Percentiles rank a stretch among this genome's conserved stretches.
These are phyloP conservation scores for Cytidiella melzeri DNA, from an alignment of 768 basidiomycete genomes.

Conservation along the genomic window DNA sequence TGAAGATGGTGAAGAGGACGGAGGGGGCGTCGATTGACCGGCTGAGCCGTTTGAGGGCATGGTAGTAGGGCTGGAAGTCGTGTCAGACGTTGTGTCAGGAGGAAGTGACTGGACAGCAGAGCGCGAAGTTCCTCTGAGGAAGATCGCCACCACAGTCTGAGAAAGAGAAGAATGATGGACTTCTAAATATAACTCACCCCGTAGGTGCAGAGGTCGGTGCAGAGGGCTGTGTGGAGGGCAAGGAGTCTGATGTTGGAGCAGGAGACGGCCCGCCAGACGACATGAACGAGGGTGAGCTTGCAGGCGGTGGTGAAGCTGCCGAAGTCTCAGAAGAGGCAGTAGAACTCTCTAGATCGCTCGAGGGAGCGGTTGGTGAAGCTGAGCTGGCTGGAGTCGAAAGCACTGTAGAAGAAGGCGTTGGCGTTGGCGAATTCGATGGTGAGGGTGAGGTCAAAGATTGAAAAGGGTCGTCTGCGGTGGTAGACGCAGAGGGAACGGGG, in stretches of 20 bases:
- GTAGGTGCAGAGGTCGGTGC: not conserved
- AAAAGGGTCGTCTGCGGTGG: no score
- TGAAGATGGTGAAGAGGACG: slow-evolving; percentile 4
- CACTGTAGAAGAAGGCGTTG: slow-evolving; percentile 1
- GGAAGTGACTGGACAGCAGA: slow-evolving; percentile 7
- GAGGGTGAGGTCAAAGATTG: not conserved
- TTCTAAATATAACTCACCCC: no score
- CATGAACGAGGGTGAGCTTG: slow-evolving; percentile 16
- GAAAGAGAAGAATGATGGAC: no score
- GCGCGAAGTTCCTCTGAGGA: no score
- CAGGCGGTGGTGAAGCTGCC: slow-evolving; percentile 15
- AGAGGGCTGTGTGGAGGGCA: slow-evolving; percentile 12
- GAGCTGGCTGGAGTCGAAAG: not conserved
- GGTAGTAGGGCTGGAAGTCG: no score
- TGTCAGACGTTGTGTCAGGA: slow-evolving; percentile 4
- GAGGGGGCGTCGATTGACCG: no score
- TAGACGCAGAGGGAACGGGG: not conserved
- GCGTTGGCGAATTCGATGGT: not conserved
- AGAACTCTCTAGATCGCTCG: slow-evolving; percentile 13
- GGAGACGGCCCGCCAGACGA: slow-evolving; percentile 10
- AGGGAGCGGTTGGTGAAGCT: slow-evolving; percentile 12
- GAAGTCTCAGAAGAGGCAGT: slow-evolving; percentile 15
- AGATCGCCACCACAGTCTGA: no score
- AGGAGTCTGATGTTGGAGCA: slow-evolving; percentile 9
- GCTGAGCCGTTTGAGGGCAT: no score